Evolutionary conservation across 2,329 filamentous ascomycete species (phyloP).

Genomic region (Sporothrix globosa): DNA sequence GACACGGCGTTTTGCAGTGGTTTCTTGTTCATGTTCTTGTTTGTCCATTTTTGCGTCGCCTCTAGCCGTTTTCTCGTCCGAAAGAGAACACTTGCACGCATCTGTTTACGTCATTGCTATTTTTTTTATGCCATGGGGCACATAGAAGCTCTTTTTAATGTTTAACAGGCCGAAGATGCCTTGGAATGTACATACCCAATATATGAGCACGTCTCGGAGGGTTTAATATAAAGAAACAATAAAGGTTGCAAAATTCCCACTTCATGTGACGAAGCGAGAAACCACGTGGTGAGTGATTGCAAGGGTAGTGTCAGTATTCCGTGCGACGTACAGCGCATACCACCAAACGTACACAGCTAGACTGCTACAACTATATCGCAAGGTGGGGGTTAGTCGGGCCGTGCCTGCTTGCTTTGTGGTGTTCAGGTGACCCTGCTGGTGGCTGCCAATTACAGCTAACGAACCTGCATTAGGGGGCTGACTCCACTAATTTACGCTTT

Average conservation of each 20-base stretch:
- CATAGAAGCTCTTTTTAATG: constrained; percentile 30
- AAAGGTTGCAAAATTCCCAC: not conserved
- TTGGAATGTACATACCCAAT: constrained; percentile 30
- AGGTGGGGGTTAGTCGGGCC: constrained; percentile 17
- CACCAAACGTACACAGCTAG: too few relatives aligned
- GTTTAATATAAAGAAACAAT: constrained; percentile 28
- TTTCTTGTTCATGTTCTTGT: constrained; percentile 25
- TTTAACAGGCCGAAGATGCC: constrained; percentile 26
- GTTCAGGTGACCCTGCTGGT: constrained; percentile 19
- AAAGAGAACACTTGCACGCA: not conserved
- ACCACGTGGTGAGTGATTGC: not conserved
- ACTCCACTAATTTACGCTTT: not conserved
- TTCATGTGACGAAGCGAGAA: not conserved
- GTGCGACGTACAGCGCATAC: too few relatives aligned
- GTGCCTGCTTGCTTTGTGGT: not conserved
- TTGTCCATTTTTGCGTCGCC: constrained; percentile 21
- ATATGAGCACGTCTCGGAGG: constrained; percentile 24
- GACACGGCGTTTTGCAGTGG: constrained; percentile 28
- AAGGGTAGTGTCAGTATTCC: not conserved
- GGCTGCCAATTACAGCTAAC: not conserved
- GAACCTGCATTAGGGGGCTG: not conserved
- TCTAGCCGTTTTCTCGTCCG: not conserved
- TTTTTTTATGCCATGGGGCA: constrained; percentile 26
- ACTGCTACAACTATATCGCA: not conserved
- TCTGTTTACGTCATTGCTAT: constrained; percentile 16